These are phyloP conservation scores for Penicillium sp. DNA, from an alignment of 2,329 filamentous ascomycete genomes.

Conservation along the genomic window DNA sequence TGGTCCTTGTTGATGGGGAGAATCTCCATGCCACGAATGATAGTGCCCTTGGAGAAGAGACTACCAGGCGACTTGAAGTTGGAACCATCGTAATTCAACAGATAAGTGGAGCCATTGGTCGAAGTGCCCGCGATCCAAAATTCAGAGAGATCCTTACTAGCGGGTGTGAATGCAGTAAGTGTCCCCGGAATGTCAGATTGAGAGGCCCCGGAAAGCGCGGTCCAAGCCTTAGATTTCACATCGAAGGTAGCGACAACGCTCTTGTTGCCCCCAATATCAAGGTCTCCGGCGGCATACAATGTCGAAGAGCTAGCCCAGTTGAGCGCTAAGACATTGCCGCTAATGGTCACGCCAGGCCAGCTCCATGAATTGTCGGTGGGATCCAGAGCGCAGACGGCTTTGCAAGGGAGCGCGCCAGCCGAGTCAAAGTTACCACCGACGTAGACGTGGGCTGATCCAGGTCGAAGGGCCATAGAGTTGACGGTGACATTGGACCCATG, in stretches of 20 bases:
- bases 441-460: constrained; percentile 70
- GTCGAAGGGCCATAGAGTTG: constrained; percentile 70
- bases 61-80: constrained; percentile 66
- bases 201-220: constrained; percentile 54
- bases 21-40: constrained; percentile 77
- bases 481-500: constrained; percentile 69
- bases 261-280: constrained; percentile 64
- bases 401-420: constrained; percentile 79
- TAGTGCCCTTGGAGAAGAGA: constrained; percentile 62
- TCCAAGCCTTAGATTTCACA: constrained; percentile 64
- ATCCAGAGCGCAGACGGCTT: constrained; percentile 76
- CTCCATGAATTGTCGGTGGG: constrained; percentile 71
- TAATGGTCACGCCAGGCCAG: constrained; percentile 68
- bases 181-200: constrained; percentile 66
- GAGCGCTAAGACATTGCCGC: constrained; percentile 68
- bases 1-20: constrained; percentile 70
- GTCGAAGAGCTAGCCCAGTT: constrained; percentile 71
- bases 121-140: constrained; percentile 79
- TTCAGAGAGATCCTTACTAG: constrained; percentile 66
- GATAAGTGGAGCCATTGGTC: constrained; percentile 65
- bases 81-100: constrained; percentile 77
- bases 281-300: constrained; percentile 73
- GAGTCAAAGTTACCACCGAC: constrained; percentile 81
- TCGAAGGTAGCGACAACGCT: constrained; percentile 73
- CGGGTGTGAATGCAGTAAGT: constrained; percentile 71